Percentiles rank a stretch among this genome's conserved stretches.
phyloP scores from a whole-genome alignment of 768 basidiomycete genomes.

The Lentinula guzmanii region DNA sequence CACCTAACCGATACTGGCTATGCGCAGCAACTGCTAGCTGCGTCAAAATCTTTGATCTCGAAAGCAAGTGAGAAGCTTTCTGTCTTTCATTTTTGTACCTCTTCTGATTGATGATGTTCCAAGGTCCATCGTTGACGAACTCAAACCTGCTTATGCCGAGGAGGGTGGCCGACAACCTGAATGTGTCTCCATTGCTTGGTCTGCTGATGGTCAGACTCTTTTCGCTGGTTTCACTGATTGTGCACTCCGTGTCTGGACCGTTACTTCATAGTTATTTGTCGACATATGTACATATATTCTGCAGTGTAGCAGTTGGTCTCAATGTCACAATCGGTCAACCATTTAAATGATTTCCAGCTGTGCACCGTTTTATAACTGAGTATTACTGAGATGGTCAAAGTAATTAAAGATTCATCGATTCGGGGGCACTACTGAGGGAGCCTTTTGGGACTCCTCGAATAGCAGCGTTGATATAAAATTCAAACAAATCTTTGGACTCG shows the following conservation, averaged over 20 bases:
- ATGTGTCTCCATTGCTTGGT: conserved; percentile 97
- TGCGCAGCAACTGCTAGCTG: conserved; percentile 96
- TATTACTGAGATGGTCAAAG: too few species aligned
- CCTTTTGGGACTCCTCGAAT: neutral
- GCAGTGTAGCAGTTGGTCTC: too few species aligned
- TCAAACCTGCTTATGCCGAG: conserved; percentile 90
- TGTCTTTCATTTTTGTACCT: neutral
- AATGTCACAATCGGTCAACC: neutral
- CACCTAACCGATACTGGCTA: conserved; percentile 99
- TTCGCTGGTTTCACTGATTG: conserved; percentile 98
- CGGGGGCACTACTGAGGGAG: neutral
- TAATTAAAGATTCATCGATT: neutral
- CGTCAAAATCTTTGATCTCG: conserved; percentile 99
- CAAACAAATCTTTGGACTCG: neutral
- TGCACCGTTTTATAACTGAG: too few species aligned
- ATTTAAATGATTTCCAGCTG: too few species aligned
- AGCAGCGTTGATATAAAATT: conserved; percentile 1
- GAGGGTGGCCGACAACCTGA: conserved; percentile 76
- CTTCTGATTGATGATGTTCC: neutral
- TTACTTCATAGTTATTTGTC: conserved; percentile 41
- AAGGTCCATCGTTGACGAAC: conserved; percentile 97
- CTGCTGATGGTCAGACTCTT: conserved; percentile 94
- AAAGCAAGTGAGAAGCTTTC: conserved; percentile 80
- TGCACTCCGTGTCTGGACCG: conserved; percentile 88
- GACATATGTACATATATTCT: neutral